A percentile compares a stretch with the other conserved stretches of the same genome.
Evolutionary conservation across 1,284 basidiomycete genomes (phyloP).

Genomic region (Papiliotrema terrestris): DNA sequence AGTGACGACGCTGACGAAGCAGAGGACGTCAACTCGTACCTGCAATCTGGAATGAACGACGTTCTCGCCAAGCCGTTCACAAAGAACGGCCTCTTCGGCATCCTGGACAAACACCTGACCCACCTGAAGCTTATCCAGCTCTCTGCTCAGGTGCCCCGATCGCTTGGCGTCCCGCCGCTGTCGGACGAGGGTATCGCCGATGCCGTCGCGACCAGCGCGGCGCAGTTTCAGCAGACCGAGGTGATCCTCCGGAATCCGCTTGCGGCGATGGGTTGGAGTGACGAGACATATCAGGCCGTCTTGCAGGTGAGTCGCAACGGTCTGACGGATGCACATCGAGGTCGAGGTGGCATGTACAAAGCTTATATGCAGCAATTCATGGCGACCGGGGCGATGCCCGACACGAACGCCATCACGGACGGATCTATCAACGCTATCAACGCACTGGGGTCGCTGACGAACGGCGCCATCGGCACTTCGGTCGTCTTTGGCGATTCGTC

Average conservation of each 20-base stretch:
- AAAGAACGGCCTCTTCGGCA: conserved; percentile 80
- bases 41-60: conserved; percentile 79
- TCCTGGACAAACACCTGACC: conserved; percentile 94
- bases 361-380: conserved; percentile 21
- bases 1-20: conserved; percentile 10
- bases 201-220: conserved; percentile 37
- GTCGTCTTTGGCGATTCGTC: conserved; percentile 32
- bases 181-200: conserved; percentile 60
- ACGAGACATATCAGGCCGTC: conserved; percentile 44
- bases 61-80: conserved; percentile 97
- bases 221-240: conserved; percentile 13
- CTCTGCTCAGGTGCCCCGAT: conserved; percentile 61
- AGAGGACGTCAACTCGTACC: conserved; percentile 47
- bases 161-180: conserved; percentile 67
- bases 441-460: background rate
- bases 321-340: background rate
- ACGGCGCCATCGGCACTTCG: conserved; percentile 29
- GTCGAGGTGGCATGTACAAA: too few species aligned
- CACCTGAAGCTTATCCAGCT: conserved; percentile 89
- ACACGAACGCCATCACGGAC: conserved; percentile 12
- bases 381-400: conserved; percentile 23
- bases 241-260: conserved; percentile 35
- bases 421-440: conserved; percentile 4
- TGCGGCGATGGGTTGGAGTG: conserved; percentile 43
- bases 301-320: conserved; percentile 25